Evolutionary conservation across 1,284 basidiomycete species (phyloP).

Genomic region (Puccinia sorghi): DNA sequence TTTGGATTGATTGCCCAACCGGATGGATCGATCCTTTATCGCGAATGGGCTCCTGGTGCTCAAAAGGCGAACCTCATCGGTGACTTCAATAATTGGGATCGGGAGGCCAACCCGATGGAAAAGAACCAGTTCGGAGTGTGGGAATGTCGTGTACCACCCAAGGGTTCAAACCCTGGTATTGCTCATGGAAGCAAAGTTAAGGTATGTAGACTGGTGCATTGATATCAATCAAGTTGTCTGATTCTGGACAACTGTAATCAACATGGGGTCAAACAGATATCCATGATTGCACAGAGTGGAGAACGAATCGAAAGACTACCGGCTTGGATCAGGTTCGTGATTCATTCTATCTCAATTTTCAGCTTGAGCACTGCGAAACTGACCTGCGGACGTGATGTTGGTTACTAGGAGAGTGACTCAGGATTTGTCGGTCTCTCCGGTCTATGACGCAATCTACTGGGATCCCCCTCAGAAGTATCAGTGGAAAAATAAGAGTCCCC

Average conservation of each 20-base stretch:
- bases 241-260: not conserved
- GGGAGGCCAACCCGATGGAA: conserved; percentile 78
- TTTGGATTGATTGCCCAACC: conserved; percentile 77
- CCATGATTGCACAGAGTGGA: conserved; percentile 75
- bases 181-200: conserved; percentile 93
- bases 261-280: conserved; percentile 67
- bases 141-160: conserved; percentile 78
- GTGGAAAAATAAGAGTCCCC: conserved; percentile 74
- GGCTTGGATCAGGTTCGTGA: conserved; percentile 73
- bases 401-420: conserved; percentile 79
- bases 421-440: conserved; percentile 81
- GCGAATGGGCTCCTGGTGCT: conserved; percentile 95
- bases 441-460: conserved; percentile 98
- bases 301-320: conserved; percentile 86
- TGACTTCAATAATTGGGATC: conserved; percentile 93
- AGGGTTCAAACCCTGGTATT: conserved; percentile 74
- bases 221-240: not conserved
- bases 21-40: conserved; percentile 75
- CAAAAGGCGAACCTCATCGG: conserved; percentile 80
- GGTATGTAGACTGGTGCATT: conserved; percentile 60
- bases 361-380: not conserved
- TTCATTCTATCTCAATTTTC: not conserved
- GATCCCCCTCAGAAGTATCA: conserved; percentile 79
- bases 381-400: not conserved
- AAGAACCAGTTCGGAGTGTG: conserved; percentile 90